These are phyloP conservation scores for Sclerotinia borealis DNA, from an alignment of 2,329 filamentous ascomycete species.

Conservation along the genomic window DNA sequence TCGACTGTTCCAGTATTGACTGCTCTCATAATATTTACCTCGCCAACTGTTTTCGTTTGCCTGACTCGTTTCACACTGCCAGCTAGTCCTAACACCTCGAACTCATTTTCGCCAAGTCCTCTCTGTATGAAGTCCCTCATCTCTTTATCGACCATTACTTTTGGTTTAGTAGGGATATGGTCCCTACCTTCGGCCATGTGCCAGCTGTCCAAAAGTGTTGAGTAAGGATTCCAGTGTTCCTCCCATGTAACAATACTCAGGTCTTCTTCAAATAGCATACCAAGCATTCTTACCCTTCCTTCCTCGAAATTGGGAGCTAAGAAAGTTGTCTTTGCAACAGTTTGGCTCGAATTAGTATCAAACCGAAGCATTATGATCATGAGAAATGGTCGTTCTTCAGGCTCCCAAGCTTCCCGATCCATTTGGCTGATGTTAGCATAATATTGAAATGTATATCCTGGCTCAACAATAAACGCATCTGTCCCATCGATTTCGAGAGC, in stretches of 20 bases:
- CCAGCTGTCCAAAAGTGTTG: slow-evolving; percentile 42
- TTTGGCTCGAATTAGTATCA: slow-evolving; percentile 34
- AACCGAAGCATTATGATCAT: slow-evolving; percentile 50
- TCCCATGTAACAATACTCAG: slow-evolving; percentile 55
- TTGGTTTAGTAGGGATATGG: slow-evolving; percentile 20
- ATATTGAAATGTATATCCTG: slow-evolving; percentile 58
- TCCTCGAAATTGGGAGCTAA: slow-evolving; percentile 56
- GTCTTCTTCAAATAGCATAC: slow-evolving; percentile 46
- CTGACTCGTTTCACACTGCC: slow-evolving; percentile 51
- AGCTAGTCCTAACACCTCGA: slow-evolving; percentile 48
- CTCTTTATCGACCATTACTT: slow-evolving; percentile 60
- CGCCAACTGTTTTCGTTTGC: slow-evolving; percentile 50
- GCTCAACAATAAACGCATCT: slow-evolving; percentile 57
- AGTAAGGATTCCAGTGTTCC: slow-evolving; percentile 60
- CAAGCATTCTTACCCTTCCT: slow-evolving; percentile 50
- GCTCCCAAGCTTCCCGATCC: slow-evolving; percentile 61
- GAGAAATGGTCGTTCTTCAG: slow-evolving; percentile 56
- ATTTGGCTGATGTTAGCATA: slow-evolving; percentile 56
- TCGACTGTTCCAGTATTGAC: slow-evolving; percentile 60
- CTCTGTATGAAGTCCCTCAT: slow-evolving; percentile 58
- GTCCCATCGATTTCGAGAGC: slow-evolving; percentile 45
- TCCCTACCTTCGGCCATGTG: slow-evolving; percentile 12
- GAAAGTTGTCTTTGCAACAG: slow-evolving; percentile 51
- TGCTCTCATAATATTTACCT: slow-evolving; percentile 51
- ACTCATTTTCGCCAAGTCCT: slow-evolving; percentile 47